A percentile compares a stretch with the other conserved stretches of the same genome.
Conservation (phyloP, 2,329 filamentous ascomycete genomes). For the Phaeosphaeria sp. region DNA sequence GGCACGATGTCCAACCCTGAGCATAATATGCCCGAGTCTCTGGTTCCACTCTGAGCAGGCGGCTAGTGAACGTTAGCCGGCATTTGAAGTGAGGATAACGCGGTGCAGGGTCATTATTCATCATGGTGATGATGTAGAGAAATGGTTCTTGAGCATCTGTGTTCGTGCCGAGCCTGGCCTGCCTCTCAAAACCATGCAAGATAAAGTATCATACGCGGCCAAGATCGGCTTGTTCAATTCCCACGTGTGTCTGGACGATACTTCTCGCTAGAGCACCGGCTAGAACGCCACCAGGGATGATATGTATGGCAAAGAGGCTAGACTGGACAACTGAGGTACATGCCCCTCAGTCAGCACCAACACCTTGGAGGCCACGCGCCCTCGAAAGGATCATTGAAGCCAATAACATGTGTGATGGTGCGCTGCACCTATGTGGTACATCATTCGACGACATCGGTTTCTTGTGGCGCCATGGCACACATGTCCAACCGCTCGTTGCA, state of each 20-base stretch:
- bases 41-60: constrained; percentile 21
- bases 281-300: constrained; percentile 11
- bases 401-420: constrained; percentile 17
- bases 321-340: constrained; percentile 2
- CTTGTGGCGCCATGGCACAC: constrained; percentile 16
- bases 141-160: not conserved
- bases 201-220: not conserved
- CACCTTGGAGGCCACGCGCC: constrained; percentile 12
- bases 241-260: not conserved
- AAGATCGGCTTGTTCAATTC: not conserved
- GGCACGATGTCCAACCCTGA: constrained; percentile 11
- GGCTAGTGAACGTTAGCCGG: constrained; percentile 10
- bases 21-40: constrained; percentile 17
- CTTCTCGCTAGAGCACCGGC: not conserved
- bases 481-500: constrained; percentile 9
- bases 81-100: constrained; percentile 11
- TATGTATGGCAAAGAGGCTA: constrained; percentile 4
- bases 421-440: constrained; percentile 18
- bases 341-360: constrained; percentile 15
- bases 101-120: constrained; percentile 7
- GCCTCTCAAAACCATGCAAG: not conserved
- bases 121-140: not conserved
- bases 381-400: constrained; percentile 13
- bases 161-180: not conserved
- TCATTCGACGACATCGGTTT: constrained; percentile 20